Base-by-base conservation (phyloP, 495 filamentous ascomycete species). In the Talaromyces proteolyticus region DNA sequence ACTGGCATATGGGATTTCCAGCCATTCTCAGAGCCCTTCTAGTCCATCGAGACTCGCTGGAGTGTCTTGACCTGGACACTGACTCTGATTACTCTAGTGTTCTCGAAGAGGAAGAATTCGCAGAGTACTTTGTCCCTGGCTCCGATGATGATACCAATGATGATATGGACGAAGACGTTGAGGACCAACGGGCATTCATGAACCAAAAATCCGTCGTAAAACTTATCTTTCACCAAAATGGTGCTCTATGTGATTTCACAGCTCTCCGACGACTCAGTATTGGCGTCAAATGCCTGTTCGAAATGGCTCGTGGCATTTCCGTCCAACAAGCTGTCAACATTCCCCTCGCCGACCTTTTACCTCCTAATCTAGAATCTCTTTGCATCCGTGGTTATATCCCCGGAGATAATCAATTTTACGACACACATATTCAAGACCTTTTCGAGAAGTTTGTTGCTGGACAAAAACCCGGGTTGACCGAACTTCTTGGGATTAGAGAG, bases 371-470 rank as follows among this genome's bases (percentile, higher is more conserved):
- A 24, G 61, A 67, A 21, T 57, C 56, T 52, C 26, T 67, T 24
- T 57, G 39, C 12, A 57, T 67, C 19, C 57, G 57, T 5, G 61
- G 59, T 11, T 66, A 64, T 20, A 26, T 59, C 20, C 60, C 38
- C 17, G 57, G 61, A 3, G 3, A 22, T 16, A 49, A 49, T 25
- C 6, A 39, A 10, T 42, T 38, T 1, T 42, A 51, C 10, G 61
- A 67, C 44, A 21, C 16, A 4, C 56, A 67, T 19, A 38, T 67
- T 4, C 42, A 58, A 45, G 41, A 47, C 2, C 42, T 66, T 34
- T 50, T 44, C 14, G n/a, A 57, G 24, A 49, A 49, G 22, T 41
- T 40, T 41, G 47, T 49, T 49, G 47, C 47, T 49, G 47, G 47
- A 49, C 47, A 49, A 49, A 29, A 39, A n/a, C 49, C 46, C 18